Conservation (phyloP, 2,329 filamentous ascomycete genomes). For the Epichloe scottii region DNA sequence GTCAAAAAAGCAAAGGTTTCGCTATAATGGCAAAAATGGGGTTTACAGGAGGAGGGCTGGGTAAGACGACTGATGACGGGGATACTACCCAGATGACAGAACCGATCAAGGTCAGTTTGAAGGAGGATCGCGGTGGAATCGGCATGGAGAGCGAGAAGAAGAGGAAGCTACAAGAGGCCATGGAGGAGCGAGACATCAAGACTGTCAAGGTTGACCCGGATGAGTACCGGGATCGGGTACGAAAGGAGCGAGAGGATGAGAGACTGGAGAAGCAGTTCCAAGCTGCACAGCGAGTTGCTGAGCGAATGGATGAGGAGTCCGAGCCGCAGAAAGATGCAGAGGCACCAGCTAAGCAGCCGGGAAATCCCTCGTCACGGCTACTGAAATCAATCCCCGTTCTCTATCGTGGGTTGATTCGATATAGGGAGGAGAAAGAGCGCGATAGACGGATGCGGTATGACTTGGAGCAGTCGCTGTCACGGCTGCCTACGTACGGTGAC, state of each 20-base stretch:
- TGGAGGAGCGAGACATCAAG: slow-evolving; percentile 44
- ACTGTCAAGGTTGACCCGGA: slow-evolving; percentile 49
- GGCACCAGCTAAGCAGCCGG: slow-evolving; percentile 19
- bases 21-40: slow-evolving; percentile 97
- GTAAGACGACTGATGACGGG: slow-evolving; percentile 39
- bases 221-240: slow-evolving; percentile 61
- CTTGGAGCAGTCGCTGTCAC: slow-evolving; percentile 50
- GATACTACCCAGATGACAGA: slow-evolving; percentile 35
- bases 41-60: slow-evolving; percentile 68
- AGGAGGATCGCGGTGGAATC: slow-evolving; percentile 71
- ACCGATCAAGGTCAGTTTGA: slow-evolving; percentile 64
- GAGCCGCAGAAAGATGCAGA: slow-evolving; percentile 10
- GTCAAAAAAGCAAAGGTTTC: slow-evolving; percentile 67
- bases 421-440: slow-evolving; percentile 56
- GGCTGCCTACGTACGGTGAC: slow-evolving; percentile 54
- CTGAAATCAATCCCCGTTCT: slow-evolving; percentile 62
- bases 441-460: slow-evolving; percentile 53
- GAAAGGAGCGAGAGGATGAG: slow-evolving; percentile 56
- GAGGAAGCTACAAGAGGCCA: slow-evolving; percentile 55
- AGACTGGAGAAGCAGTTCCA: slow-evolving; percentile 56
- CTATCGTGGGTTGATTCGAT: slow-evolving; percentile 63
- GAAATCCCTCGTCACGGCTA: slow-evolving; percentile 13
- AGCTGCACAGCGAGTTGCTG: slow-evolving; percentile 72
- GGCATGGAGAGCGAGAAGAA: slow-evolving; percentile 77
- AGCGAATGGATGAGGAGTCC: slow-evolving; percentile 55